Conservation (phyloP, 1,284 basidiomycete genomes). For the Hypsizygus ulmarius region DNA sequence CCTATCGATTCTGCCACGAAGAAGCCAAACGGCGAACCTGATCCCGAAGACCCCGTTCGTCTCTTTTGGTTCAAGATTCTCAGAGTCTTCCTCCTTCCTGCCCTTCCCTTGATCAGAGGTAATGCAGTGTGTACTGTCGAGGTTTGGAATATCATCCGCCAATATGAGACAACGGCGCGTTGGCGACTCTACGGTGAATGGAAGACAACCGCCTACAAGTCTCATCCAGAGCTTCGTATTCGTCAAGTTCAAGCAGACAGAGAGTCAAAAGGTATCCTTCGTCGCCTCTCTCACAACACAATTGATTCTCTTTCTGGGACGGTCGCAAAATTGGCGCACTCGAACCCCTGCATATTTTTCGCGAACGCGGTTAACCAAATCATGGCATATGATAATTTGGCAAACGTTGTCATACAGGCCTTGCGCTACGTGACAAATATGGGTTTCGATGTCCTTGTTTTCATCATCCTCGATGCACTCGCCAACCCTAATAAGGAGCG, state of each 20-base stretch:
- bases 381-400: slow-evolving; percentile 96
- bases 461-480: slow-evolving; percentile 84
- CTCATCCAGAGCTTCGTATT: slow-evolving; percentile 72
- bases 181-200: slow-evolving; percentile 96
- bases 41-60: slow-evolving; percentile 55
- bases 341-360: slow-evolving; percentile 93
- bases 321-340: slow-evolving; percentile 93
- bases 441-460: slow-evolving; percentile 93
- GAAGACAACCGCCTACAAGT: slow-evolving; percentile 72
- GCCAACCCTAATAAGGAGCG: slow-evolving; percentile 83
- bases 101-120: slow-evolving; percentile 80
- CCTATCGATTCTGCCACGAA: slow-evolving; percentile 54
- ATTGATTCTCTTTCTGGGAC: slow-evolving; percentile 80
- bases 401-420: slow-evolving; percentile 88
- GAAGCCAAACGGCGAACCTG: slow-evolving; percentile 48
- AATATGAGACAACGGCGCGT: slow-evolving; percentile 76
- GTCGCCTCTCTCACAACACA: slow-evolving; percentile 80
- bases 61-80: slow-evolving; percentile 81
- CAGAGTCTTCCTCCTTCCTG: slow-evolving; percentile 82
- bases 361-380: slow-evolving; percentile 89
- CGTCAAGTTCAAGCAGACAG: slow-evolving; percentile 71
- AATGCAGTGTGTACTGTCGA: slow-evolving; percentile 87
- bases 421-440: slow-evolving; percentile 87
- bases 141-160: slow-evolving; percentile 82
- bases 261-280: slow-evolving; percentile 78